Evolutionary conservation across 2,329 filamentous ascomycete species (phyloP).

Genomic region (Aphanoascus verrucosus): DNA sequence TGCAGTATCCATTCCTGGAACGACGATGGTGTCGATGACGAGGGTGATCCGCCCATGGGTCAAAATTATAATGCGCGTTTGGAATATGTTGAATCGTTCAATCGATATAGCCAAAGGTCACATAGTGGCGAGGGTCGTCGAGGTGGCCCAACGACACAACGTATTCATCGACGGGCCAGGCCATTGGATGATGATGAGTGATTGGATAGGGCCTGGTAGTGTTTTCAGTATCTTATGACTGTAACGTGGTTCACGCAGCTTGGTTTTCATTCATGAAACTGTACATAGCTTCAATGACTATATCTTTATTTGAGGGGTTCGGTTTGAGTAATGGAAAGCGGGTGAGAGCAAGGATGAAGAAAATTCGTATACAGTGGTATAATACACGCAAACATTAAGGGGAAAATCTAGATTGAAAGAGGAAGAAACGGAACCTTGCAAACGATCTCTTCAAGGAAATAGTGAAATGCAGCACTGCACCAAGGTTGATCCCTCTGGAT

Average conservation of each 20-base stretch:
- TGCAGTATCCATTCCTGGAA: conserved; percentile 72
- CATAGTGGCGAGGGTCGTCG: background rate
- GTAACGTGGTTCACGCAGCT: background rate
- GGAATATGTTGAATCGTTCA: conserved; percentile 5
- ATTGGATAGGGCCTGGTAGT: background rate
- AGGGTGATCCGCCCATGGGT: conserved; percentile 12
- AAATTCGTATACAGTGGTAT: conserved; percentile 10
- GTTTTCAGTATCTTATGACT: background rate
- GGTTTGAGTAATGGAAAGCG: background rate
- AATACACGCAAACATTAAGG: background rate
- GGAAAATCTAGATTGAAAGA: background rate
- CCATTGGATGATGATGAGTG: background rate
- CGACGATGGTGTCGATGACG: conserved; percentile 32
- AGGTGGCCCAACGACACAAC: background rate
- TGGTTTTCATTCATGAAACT: background rate
- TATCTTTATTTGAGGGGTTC: background rate
- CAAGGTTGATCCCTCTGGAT: background rate
- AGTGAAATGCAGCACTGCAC: background rate
- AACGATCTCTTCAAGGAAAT: background rate
- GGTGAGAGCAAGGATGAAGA: background rate
- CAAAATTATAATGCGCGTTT: conserved; percentile 14
- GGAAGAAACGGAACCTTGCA: background rate
- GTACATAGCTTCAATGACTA: conserved; percentile 2
- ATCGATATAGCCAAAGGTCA: background rate
- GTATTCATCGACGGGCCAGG: background rate